Percentiles rank a stretch among this genome's conserved stretches.
Conservation (phyloP, 2,329 filamentous ascomycete species). For the Pseudogymnoascus sp. region DNA sequence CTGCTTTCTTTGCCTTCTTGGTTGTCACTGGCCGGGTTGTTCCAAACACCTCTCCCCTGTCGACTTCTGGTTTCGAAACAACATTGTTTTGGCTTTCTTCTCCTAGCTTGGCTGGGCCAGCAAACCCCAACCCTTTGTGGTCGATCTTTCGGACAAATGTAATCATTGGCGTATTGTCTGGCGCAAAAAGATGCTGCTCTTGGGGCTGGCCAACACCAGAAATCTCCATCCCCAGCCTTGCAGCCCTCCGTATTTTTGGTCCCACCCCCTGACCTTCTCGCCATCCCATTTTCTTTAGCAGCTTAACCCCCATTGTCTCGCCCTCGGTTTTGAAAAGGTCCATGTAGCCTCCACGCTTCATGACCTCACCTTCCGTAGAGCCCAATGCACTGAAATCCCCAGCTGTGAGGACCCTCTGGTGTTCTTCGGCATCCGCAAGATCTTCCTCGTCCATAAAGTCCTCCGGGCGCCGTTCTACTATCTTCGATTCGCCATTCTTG, state of each 20-base stretch:
- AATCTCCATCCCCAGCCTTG: slow-evolving; percentile 49
- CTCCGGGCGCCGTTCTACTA: slow-evolving; percentile 56
- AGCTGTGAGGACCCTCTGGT: slow-evolving; percentile 63
- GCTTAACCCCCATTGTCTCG: slow-evolving; percentile 77
- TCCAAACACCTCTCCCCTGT: slow-evolving; percentile 33
- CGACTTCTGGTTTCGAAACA: slow-evolving; percentile 20
- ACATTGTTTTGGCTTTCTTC: slow-evolving; percentile 17
- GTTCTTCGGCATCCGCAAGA: slow-evolving; percentile 74
- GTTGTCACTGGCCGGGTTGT: slow-evolving; percentile 12
- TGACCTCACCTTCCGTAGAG: slow-evolving; percentile 47
- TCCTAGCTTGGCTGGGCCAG: slow-evolving; percentile 46
- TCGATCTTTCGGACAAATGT: slow-evolving; percentile 56
- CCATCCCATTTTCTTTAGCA: slow-evolving; percentile 93
- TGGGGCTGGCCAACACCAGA: slow-evolving; percentile 31
- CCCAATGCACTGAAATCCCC: slow-evolving; percentile 70
- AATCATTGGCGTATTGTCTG: slow-evolving; percentile 67
- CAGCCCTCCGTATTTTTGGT: slow-evolving; percentile 69
- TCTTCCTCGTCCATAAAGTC: slow-evolving; percentile 99
- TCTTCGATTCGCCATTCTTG: slow-evolving; percentile 53
- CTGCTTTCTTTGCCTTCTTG: slow-evolving; percentile 44
- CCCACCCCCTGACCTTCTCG: slow-evolving; percentile 88
- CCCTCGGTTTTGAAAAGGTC: slow-evolving; percentile 65
- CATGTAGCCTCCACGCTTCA: slow-evolving; percentile 46
- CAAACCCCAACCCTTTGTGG: slow-evolving; percentile 61
- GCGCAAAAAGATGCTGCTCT: slow-evolving; percentile 69